phyloP scores from a whole-genome alignment of 2,329 filamentous ascomycete genomes.

The Incumbomyces lentus region DNA sequence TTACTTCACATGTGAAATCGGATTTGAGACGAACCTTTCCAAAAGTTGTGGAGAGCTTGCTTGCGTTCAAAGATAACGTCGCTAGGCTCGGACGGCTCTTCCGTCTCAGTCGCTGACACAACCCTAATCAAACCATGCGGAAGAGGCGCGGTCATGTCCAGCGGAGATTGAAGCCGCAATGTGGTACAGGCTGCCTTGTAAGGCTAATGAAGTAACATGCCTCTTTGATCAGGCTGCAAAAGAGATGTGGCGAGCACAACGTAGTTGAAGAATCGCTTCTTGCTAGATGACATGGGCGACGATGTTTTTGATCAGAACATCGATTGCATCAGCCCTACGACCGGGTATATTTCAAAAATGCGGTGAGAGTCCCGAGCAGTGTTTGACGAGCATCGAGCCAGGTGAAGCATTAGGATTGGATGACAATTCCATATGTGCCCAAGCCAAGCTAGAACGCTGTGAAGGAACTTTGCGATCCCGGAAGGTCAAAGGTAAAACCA shows the following conservation, averaged over 20 bases:
- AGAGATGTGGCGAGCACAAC: background rate
- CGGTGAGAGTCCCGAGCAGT: conserved; percentile 6
- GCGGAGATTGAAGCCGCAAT: background rate
- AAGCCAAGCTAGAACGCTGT: background rate
- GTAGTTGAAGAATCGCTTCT: background rate
- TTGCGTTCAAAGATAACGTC: conserved; percentile 26
- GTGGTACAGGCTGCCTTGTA: background rate
- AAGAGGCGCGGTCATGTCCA: conserved; percentile 29
- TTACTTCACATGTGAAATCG: conserved; percentile 8
- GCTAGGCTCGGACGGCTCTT: conserved; percentile 28
- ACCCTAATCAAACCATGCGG: conserved; percentile 34
- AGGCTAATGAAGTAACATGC: background rate
- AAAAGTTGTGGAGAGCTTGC: conserved; percentile 33
- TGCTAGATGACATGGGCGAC: background rate
- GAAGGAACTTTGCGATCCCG: background rate
- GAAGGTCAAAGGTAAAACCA: background rate
- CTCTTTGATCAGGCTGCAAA: background rate
- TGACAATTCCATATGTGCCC: background rate
- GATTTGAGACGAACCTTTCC: conserved; percentile 35
- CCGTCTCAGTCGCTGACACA: conserved; percentile 31
- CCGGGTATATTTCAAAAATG: background rate
- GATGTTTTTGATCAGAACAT: background rate
- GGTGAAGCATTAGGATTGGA: conserved; percentile 6
- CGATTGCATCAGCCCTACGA: background rate
- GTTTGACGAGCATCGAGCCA: conserved; percentile 1